These are phyloP conservation scores for Vanderwaltozyma tropicalis DNA, from an alignment of 805 yeast genomes.

Conservation along the genomic window DNA sequence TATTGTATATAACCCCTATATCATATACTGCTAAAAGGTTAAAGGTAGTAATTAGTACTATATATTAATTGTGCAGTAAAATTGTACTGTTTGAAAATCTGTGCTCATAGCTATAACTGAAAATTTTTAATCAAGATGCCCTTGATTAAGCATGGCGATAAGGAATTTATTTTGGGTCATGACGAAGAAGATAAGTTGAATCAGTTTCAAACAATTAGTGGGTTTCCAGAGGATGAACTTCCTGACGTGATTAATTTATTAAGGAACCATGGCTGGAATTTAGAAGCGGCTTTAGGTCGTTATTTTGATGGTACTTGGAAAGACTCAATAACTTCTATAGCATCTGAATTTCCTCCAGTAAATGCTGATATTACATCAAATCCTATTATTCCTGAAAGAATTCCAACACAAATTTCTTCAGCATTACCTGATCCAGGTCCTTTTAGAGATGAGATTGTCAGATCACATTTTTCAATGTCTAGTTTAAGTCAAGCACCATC, in stretches of 20 bases:
- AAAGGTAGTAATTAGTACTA: too few species aligned
- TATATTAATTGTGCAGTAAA: too few species aligned
- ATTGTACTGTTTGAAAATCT: too few species aligned
- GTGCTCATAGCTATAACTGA: too few species aligned
- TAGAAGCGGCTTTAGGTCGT: conserved; percentile 50
- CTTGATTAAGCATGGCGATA: conserved; percentile 11
- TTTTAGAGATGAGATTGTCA: background rate
- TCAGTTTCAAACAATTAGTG: conserved; percentile 42
- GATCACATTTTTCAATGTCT: conserved; percentile 5
- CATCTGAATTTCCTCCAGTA: too few species aligned
- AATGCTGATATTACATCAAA: too few species aligned
- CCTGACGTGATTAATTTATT: conserved; percentile 39
- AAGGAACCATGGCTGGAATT: conserved; percentile 45
- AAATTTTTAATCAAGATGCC: too few species aligned
- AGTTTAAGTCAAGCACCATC: conserved; percentile 14
- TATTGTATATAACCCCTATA: too few species aligned
- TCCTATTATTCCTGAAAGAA: conserved; percentile 4
- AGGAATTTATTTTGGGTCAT: conserved; percentile 27
- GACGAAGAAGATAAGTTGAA: conserved; percentile 36
- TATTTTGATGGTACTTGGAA: conserved; percentile 50
- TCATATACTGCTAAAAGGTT: too few species aligned
- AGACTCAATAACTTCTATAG: background rate
- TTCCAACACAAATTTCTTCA: background rate
- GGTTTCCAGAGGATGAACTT: conserved; percentile 38
- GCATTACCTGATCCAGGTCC: background rate